Base-by-base conservation (phyloP, 2,329 filamentous ascomycete species). In the Blastomyces gilchristii region DNA sequence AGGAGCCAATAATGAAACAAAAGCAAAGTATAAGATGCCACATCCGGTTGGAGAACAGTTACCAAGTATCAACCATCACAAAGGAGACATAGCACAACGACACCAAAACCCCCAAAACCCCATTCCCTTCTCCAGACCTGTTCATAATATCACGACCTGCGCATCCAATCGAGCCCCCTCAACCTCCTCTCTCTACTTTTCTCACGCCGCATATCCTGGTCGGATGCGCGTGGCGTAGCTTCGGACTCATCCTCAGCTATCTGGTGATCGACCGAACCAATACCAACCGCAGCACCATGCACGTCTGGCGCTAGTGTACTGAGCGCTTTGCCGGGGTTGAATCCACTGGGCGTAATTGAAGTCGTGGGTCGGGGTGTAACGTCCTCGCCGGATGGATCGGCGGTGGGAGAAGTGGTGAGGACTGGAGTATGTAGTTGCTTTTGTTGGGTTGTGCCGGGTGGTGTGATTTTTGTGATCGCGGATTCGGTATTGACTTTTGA, bases 161-260 rank as follows among this genome's bases (percentile, higher is more conserved):
- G 62, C 31, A 67, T 67, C 66, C 66, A 67, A 8, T 65, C 63
- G 25, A 66, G 45, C 16, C 66, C 63, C 18, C 60, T 64, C 16
- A 65, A 61, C 34, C 65, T 62, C 43, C 60, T 67, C 54, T 63
- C 57, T 16, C 57, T 45, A 59, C 57, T 59, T 25, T 59, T 59
- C 41, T 59, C 57, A 25, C 57, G 60, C 4, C 62, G 25, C n/a
- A 47, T 62, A 37, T 62, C 54, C 39, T 59, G 56, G 28, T 65
- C 63, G 43, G 66, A 60, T 14, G 63, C 63, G 25, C 64, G 63
- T 7, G 65, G 62, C 22, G 63, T 66, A 45, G 57, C 45, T 39
- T 65, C 60, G n/a, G 47, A 37, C 9, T 60, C 64, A 7, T 31
- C 34, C 8, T 50, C 50, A 2, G 57, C 58, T 37, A 34, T 16